Percentiles rank a stretch among this genome's conserved stretches.
Evolutionary conservation across 108 stramenopile genomes (phyloP).

Genomic region (Stephanodiscus minutulus): DNA sequence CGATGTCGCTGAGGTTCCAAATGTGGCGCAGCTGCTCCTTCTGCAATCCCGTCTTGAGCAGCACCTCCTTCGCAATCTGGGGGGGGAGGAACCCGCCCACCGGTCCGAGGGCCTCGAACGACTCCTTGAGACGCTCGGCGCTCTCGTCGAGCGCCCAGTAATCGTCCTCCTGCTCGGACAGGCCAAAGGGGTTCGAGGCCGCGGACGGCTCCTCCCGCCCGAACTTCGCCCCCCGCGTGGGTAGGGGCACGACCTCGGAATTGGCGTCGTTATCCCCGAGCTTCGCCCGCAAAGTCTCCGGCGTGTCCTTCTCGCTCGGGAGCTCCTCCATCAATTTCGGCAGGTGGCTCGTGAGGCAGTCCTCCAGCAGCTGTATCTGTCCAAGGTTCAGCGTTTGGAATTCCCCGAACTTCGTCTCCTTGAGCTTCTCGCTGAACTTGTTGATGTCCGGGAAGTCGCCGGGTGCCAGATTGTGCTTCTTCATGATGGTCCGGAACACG

Average conservation of each 20-base stretch:
- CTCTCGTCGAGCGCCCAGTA: constrained; percentile 90
- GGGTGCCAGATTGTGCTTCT: constrained; percentile 90
- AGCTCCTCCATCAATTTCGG: constrained; percentile 75
- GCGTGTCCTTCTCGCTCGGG: constrained; percentile 85
- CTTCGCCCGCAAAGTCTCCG: constrained; percentile 77
- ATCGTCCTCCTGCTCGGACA: constrained; percentile 65
- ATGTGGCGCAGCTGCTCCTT: constrained; percentile 90
- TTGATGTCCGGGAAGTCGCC: constrained; percentile 89
- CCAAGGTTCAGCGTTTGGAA: constrained; percentile 57
- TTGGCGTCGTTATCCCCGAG: constrained; percentile 33
- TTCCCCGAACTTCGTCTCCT: constrained; percentile 78
- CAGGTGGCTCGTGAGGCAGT: constrained; percentile 48
- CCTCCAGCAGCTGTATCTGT: constrained; percentile 52
- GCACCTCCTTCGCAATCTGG: constrained; percentile 76
- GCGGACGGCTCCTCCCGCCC: constrained; percentile 47
- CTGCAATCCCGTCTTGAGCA: constrained; percentile 83
- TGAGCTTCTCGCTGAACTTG: constrained; percentile 76
- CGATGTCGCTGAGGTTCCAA: constrained; percentile 93
- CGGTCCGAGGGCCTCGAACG: constrained; percentile 79
- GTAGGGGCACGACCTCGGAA: constrained; percentile 53
- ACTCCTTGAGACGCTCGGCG: constrained; percentile 67
- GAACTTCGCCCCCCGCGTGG: constrained; percentile 66
- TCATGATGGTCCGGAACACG: constrained; percentile 91
- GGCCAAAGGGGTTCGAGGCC: constrained; percentile 81
- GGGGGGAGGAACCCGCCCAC: constrained; percentile 83